Evolutionary conservation across 106 monocot genomes (phyloP).

Genomic region (Acanthochlamys bracteata): DNA sequence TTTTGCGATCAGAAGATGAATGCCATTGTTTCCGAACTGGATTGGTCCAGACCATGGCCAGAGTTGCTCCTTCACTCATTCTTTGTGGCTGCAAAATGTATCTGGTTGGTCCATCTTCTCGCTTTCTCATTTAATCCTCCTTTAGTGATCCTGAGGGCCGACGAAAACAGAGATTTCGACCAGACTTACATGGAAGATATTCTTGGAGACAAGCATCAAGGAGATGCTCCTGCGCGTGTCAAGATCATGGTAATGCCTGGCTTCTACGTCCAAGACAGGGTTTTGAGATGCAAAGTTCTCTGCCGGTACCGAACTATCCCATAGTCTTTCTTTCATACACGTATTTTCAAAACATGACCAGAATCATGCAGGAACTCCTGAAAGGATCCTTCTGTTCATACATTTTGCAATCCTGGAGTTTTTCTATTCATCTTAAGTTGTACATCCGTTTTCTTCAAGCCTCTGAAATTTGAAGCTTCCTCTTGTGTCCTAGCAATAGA

Average conservation of each 20-base stretch:
- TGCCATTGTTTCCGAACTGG: constrained; percentile 36
- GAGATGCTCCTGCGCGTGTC: constrained; percentile 29
- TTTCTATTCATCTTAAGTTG: too few relatives aligned
- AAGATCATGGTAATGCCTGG: constrained; percentile 93
- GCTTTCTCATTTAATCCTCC: constrained; percentile 79
- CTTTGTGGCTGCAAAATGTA: constrained; percentile 78
- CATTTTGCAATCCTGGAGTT: too few relatives aligned
- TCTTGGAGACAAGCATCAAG: constrained; percentile 28
- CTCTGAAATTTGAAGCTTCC: too few relatives aligned
- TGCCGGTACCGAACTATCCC: constrained; percentile 29
- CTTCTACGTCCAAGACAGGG: constrained; percentile 76
- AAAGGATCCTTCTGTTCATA: too few relatives aligned
- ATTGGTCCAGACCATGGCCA: constrained; percentile 56
- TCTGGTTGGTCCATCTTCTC: constrained; percentile 85
- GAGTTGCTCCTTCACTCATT: constrained; percentile 71
- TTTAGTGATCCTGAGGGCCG: constrained; percentile 62
- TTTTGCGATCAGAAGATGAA: constrained; percentile 92
- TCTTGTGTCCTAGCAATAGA: too few relatives aligned
- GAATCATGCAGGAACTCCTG: too few relatives aligned
- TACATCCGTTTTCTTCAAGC: too few relatives aligned
- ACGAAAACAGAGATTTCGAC: constrained; percentile 66
- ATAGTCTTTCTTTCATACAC: not conserved
- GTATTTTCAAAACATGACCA: too few relatives aligned
- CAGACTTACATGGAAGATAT: constrained; percentile 79
- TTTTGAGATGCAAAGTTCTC: constrained; percentile 72